These are phyloP conservation scores for Triticum aestivum DNA, from an alignment of 176 grass and related monocot species.

Conservation along the genomic window DNA sequence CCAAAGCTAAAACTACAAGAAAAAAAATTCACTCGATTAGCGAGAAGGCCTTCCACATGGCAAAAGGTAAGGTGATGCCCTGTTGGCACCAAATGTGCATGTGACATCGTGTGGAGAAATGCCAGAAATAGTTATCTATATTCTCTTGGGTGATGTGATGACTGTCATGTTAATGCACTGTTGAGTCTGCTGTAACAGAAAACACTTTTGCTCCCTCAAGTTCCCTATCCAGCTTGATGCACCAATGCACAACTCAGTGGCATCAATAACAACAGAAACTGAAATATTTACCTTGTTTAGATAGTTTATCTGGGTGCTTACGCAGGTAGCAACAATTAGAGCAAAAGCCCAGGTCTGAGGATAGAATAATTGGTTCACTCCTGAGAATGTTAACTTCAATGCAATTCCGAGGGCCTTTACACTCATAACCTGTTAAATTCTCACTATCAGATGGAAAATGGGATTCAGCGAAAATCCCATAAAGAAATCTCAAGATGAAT, in stretches of 20 bases:
- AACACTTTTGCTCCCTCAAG: neutral
- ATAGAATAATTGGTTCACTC: conserved; percentile 88
- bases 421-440: conserved; percentile 76
- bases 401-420: conserved; percentile 95
- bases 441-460: conserved; percentile 29
- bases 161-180: neutral
- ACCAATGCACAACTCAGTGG: neutral
- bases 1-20: neutral
- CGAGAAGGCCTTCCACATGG: conserved; percentile 7
- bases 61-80: neutral
- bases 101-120: neutral
- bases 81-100: conserved; percentile 1
- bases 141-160: neutral
- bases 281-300: conserved; percentile 66
- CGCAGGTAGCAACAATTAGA: conserved; percentile 67
- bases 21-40: neutral
- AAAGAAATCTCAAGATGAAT: conserved; percentile 24
- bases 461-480: neutral
- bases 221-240: conserved; percentile 5
- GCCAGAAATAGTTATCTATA: neutral
- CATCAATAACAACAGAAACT: neutral
- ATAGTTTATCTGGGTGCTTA: conserved; percentile 93
- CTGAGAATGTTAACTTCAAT: conserved; percentile 90
- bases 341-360: conserved; percentile 90
- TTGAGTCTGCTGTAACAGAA: neutral